Evolutionary conservation across 257 asterid genomes (phyloP), one percentile per base, ranked within the genome.

Genomic region (Linaria vulgaris): DNA sequence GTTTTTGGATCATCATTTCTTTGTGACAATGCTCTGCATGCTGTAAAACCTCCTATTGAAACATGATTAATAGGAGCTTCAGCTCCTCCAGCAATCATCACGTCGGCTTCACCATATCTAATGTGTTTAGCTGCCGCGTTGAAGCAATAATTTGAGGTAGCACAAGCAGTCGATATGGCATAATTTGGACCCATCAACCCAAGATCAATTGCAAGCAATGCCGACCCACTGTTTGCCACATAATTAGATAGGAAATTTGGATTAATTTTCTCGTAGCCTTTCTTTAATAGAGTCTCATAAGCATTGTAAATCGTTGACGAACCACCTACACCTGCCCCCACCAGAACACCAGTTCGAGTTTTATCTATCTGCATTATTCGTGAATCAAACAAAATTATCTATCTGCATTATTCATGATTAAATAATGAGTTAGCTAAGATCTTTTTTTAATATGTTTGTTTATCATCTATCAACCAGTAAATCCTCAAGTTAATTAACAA

Each of bases 121-220:
- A 80, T 85, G 80, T 85, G 94, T 77, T 83, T 83, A 9, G 94
- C 90, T 66, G 94, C 90, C 31, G 83, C 86, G 16, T 78, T 75
- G 58, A 85, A 83, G 67, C 94, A 85, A 60, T 80, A 83, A 73
- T 85, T 85, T 39, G 90, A 74, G 34, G 94, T 85, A 5, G 90
- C 90, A 59, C 94, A 85, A 56, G 94, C 94, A 16, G 94, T 78
- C 48, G 90, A 78, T 53, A 85, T 85, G 7, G 94, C 83, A 66
- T 85, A 83, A 64, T 79, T 82, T 31, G 94, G 94, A 57, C 90
- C 90, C 94, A 78, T 85, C 69, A 84, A 75, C 60, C 90, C 94
- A 54, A 79, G 78, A 73, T 82, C 87, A 62, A 82, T 82, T 12
- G 82, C 84, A 22, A 82, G 82, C 79, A 82, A 69, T 21, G 82